A percentile compares a stretch with the other conserved stretches of the same genome.
Evolutionary conservation across 1,139 yeast species (phyloP).

Genomic region (Candida tetrigidarum): DNA sequence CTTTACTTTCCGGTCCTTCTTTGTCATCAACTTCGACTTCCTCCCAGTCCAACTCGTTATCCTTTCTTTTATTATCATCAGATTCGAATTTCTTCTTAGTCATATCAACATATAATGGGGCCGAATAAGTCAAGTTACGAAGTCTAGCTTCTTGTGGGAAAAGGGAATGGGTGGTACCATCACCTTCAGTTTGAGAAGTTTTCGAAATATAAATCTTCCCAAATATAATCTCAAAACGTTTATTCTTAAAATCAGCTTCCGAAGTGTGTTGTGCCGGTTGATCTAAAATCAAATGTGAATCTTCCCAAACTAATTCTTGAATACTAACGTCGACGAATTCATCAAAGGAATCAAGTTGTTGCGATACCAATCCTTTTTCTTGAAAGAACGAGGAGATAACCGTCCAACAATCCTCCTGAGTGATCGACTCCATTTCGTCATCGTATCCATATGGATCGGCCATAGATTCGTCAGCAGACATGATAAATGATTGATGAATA

Average conservation of each 20-base stretch:
- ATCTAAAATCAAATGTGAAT: constrained; percentile 89
- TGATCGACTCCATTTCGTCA: constrained; percentile 67
- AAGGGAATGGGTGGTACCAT: constrained; percentile 98
- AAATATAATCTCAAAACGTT: constrained; percentile 92
- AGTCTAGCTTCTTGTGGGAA: constrained; percentile 98
- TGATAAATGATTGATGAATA: constrained; percentile 7
- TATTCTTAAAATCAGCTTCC: constrained; percentile 85
- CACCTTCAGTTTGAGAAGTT: constrained; percentile 99
- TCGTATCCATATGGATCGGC: constrained; percentile 71
- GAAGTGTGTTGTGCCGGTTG: constrained; percentile 98
- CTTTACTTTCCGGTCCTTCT: constrained; percentile 69
- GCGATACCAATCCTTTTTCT: constrained; percentile 96
- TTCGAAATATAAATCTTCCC: constrained; percentile 96
- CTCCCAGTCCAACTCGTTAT: constrained; percentile 76
- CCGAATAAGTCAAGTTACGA: constrained; percentile 93
- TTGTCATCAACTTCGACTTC: constrained; percentile 63
- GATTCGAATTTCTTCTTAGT: constrained; percentile 87
- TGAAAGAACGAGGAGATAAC: constrained; percentile 95
- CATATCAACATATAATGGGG: constrained; percentile 96
- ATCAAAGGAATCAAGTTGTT: constrained; percentile 97
- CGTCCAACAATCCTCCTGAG: constrained; percentile 99
- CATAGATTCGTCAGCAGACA: constrained; percentile 18
- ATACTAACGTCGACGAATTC: constrained; percentile 97
- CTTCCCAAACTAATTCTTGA: constrained; percentile 97
- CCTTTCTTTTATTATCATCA: constrained; percentile 62